Evolutionary conservation across 192 early-diverging fungal genomes (phyloP).

Genomic region (Coemansia sp.): DNA sequence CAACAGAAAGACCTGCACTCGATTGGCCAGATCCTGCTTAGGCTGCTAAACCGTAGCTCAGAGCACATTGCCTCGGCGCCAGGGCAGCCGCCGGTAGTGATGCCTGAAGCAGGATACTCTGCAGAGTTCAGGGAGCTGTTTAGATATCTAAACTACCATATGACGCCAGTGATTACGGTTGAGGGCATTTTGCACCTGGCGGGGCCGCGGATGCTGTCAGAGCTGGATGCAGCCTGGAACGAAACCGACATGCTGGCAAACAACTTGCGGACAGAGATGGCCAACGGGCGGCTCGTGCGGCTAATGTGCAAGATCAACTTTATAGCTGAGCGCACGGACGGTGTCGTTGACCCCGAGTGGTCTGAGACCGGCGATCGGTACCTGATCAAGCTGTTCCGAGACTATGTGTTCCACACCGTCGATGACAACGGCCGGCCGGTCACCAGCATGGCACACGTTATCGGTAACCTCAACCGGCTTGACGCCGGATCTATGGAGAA

Average conservation of each 20-base stretch:
- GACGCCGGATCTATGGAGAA: conserved; percentile 94
- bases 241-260: conserved; percentile 76
- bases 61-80: conserved; percentile 17
- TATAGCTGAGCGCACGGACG: conserved; percentile 88
- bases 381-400: conserved; percentile 94
- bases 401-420: conserved; percentile 97
- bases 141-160: conserved; percentile 44
- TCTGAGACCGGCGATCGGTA: conserved; percentile 98
- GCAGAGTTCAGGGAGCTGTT: conserved; percentile 82
- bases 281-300: conserved; percentile 88
- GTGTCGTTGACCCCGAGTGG: conserved; percentile 85
- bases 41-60: conserved; percentile 19
- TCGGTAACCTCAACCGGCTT: conserved; percentile 94
- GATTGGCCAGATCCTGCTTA: conserved; percentile 28
- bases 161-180: conserved; percentile 33
- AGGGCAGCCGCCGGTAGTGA: conserved; percentile 62
- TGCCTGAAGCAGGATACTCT: conserved; percentile 67
- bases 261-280: conserved; percentile 77
- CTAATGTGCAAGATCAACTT: conserved; percentile 89
- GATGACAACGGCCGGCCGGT: conserved; percentile 78
- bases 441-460: conserved; percentile 87
- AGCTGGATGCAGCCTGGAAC: conserved; percentile 41
- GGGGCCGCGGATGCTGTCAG: conserved; percentile 38
- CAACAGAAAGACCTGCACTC: conserved; percentile 36
- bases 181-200: conserved; percentile 50